A percentile compares a stretch with the other conserved stretches of the same genome.
phyloP scores from a whole-genome alignment of 352 stramenopile species.

The Salisapilia sapeloensis region DNA sequence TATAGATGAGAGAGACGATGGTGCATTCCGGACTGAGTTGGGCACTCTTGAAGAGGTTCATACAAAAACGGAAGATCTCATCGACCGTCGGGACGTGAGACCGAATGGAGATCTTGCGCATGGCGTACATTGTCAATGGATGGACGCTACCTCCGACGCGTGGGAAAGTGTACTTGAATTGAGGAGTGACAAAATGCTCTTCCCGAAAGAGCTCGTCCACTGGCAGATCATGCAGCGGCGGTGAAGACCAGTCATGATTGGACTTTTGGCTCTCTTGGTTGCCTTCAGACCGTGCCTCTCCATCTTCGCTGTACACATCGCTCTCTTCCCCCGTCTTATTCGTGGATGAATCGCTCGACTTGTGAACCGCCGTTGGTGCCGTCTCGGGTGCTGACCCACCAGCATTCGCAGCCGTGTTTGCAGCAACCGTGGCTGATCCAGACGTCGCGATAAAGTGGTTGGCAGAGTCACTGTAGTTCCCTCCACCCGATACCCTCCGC shows the following conservation, averaged over 20 bases:
- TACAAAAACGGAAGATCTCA: constrained; percentile 87
- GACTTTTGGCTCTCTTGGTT: constrained; percentile 10
- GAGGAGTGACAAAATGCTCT: constrained; percentile 78
- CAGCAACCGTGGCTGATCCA: not conserved
- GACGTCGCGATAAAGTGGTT: not conserved
- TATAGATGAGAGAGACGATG: constrained; percentile 98
- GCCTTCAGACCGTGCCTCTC: not conserved
- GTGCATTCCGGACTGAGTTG: constrained; percentile 97
- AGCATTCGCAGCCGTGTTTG: constrained; percentile 1
- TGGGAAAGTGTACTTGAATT: constrained; percentile 80
- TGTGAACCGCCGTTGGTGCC: not conserved
- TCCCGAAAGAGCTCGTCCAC: constrained; percentile 77
- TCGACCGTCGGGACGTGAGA: constrained; percentile 76
- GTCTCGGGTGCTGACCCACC: constrained; percentile 2
- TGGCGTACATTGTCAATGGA: constrained; percentile 60
- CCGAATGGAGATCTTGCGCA: constrained; percentile 74
- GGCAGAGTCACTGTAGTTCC: not conserved
- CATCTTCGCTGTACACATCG: constrained; percentile 2
- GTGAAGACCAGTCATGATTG: constrained; percentile 14
- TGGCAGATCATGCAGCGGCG: constrained; percentile 43
- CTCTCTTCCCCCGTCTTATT: too few species aligned
- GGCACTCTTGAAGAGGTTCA: constrained; percentile 93
- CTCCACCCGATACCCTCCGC: constrained; percentile 4
- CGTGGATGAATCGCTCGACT: too few species aligned
- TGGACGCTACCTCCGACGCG: too few species aligned